Evolutionary conservation across 2,329 filamentous ascomycete species (phyloP).

Genomic region (Colletotrichum orbiculare): DNA sequence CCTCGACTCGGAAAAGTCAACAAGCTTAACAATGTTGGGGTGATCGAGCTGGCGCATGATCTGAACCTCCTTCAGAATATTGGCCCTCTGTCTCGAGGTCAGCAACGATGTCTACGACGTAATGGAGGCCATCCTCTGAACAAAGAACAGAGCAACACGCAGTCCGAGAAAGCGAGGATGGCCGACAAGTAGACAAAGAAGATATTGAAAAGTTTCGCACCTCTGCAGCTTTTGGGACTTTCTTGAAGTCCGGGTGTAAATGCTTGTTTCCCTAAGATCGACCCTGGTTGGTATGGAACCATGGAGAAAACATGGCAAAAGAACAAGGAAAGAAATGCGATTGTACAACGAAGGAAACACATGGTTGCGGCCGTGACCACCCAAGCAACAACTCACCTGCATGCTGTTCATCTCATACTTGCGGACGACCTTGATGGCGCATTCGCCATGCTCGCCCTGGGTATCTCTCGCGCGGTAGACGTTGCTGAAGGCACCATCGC

Average conservation of each 20-base stretch:
- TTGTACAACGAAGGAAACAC: constrained; percentile 39
- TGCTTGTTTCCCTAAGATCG: constrained; percentile 83
- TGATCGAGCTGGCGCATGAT: constrained; percentile 98
- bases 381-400: constrained; percentile 79
- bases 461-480: constrained; percentile 90
- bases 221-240: constrained; percentile 95
- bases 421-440: constrained; percentile 97
- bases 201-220: constrained; percentile 72
- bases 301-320: constrained; percentile 40
- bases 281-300: constrained; percentile 62
- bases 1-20: constrained; percentile 92
- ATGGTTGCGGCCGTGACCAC: constrained; percentile 35
- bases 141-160: constrained; percentile 39
- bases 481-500: constrained; percentile 98
- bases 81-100: constrained; percentile 77
- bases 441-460: constrained; percentile 75
- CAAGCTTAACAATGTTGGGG: constrained; percentile 92
- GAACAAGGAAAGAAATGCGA: constrained; percentile 41
- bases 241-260: constrained; percentile 96
- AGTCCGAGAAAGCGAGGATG: constrained; percentile 45
- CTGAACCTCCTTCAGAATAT: constrained; percentile 97
- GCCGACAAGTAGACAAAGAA: constrained; percentile 45
- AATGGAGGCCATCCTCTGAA: constrained; percentile 36
- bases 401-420: constrained; percentile 99
- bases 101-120: constrained; percentile 36